These are phyloP conservation scores for Clonostachys sp. DNA, from an alignment of 2,329 filamentous ascomycete species.

Conservation along the genomic window DNA sequence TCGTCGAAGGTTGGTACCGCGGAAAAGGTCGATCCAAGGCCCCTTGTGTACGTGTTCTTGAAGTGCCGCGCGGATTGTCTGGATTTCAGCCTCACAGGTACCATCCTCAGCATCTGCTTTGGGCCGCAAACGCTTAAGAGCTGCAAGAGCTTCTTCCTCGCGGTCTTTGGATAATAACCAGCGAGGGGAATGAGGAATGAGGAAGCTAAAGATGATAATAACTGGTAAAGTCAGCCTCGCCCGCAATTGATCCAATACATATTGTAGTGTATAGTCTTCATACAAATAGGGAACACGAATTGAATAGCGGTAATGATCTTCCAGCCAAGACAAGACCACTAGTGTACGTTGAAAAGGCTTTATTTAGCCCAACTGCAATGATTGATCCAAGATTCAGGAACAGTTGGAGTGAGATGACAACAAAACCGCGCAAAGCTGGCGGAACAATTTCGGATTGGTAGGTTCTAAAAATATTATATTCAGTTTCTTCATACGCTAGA, in stretches of 20 bases:
- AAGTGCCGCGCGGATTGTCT: background rate
- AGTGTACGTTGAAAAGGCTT: background rate
- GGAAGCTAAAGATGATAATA: slow-evolving; percentile 2
- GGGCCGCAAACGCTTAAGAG: slow-evolving; percentile 6
- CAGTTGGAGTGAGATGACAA: background rate
- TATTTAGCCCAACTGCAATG: background rate
- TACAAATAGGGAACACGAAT: background rate
- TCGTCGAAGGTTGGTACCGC: background rate
- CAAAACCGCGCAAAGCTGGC: background rate
- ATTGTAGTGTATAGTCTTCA: background rate
- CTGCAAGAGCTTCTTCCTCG: slow-evolving; percentile 6
- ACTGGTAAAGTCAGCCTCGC: background rate
- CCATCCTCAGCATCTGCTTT: slow-evolving; percentile 6
- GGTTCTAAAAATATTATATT: background rate
- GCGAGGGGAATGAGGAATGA: slow-evolving; percentile 15
- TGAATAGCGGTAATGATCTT: background rate
- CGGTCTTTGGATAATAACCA: slow-evolving; percentile 15
- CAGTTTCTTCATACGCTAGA: too few species aligned
- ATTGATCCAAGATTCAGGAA: background rate
- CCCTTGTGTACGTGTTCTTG: background rate
- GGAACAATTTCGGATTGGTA: slow-evolving; percentile 1
- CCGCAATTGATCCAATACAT: too few species aligned
- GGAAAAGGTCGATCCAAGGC: background rate
- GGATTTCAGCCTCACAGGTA: background rate
- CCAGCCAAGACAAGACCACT: background rate